phyloP scores from a whole-genome alignment of 2,329 filamentous ascomycete species.

The Leptographium radiaticola region DNA sequence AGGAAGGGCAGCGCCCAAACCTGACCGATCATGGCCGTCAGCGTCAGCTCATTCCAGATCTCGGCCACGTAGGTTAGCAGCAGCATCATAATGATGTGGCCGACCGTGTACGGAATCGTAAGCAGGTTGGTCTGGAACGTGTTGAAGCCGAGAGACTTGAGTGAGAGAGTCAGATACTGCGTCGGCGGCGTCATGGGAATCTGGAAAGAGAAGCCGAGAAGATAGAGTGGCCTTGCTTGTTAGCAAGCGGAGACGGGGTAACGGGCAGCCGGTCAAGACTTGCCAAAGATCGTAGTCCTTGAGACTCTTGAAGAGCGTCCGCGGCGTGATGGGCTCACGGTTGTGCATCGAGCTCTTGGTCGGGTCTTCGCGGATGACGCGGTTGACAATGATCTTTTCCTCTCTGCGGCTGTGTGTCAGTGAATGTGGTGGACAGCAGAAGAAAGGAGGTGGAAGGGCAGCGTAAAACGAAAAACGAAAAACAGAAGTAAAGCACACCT shows the following conservation, averaged over 20 bases:
- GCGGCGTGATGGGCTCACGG: constrained; percentile 38
- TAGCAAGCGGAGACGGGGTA: neutral
- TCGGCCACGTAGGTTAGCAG: constrained; percentile 25
- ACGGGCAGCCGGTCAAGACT: neutral
- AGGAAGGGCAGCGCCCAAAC: constrained; percentile 50
- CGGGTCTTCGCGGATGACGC: constrained; percentile 45
- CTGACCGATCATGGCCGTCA: constrained; percentile 34
- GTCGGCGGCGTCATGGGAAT: constrained; percentile 36
- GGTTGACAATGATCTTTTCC: constrained; percentile 47
- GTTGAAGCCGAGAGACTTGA: constrained; percentile 43
- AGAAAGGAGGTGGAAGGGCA: neutral
- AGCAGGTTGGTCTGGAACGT: constrained; percentile 52
- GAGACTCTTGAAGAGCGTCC: constrained; percentile 36
- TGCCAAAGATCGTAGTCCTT: constrained; percentile 20
- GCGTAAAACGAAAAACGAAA: neutral
- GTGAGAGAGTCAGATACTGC: constrained; percentile 45
- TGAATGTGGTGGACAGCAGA: neutral
- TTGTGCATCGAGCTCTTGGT: constrained; percentile 49
- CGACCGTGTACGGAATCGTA: constrained; percentile 38
- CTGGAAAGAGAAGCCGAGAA: constrained; percentile 38
- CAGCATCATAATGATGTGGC: constrained; percentile 24
- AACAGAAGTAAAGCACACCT: constrained; percentile 14
- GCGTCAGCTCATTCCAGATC: constrained; percentile 33
- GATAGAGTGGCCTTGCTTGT: constrained; percentile 30
- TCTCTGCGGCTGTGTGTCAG: constrained; percentile 22